Percentiles rank a stretch among this genome's conserved stretches.
These are phyloP conservation scores for Trichodelitschia bisporula DNA, from an alignment of 495 filamentous ascomycete genomes.

Conservation along the genomic window DNA sequence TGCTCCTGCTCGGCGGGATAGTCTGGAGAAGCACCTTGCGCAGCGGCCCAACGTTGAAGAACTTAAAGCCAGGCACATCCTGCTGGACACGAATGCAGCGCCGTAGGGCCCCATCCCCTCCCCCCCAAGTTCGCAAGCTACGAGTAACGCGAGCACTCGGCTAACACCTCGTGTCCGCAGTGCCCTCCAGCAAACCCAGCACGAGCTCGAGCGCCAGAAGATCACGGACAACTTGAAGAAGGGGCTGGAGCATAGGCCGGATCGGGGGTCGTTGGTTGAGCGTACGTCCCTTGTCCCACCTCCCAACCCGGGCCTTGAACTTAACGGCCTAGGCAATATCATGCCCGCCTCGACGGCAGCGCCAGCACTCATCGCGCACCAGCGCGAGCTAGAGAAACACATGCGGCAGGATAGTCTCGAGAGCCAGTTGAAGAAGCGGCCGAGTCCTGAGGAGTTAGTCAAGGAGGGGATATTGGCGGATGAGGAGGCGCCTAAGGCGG, in stretches of 20 bases:
- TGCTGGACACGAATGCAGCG: conserved; percentile 45
- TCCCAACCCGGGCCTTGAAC: conserved; percentile 1
- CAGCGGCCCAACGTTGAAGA: conserved; percentile 58
- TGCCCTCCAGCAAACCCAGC: conserved; percentile 32
- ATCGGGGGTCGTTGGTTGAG: conserved; percentile 42
- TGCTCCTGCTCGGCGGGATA: conserved; percentile 42
- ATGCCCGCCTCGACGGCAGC: conserved; percentile 53
- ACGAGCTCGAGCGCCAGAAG: conserved; percentile 39
- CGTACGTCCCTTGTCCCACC: conserved; percentile 24
- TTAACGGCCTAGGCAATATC: conserved; percentile 38
- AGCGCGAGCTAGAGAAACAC: conserved; percentile 56
- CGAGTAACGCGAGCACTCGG: not conserved
- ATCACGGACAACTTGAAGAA: conserved; percentile 41
- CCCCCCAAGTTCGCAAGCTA: not conserved
- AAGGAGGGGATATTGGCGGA: conserved; percentile 41
- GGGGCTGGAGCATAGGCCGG: conserved; percentile 36
- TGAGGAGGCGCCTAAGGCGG: too few relatives aligned
- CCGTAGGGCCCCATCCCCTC: conserved; percentile 23
- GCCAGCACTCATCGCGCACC: conserved; percentile 48
- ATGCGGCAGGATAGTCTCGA: conserved; percentile 71
- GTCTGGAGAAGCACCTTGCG: conserved; percentile 67
- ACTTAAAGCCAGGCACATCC: conserved; percentile 49
- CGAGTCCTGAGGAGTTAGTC: conserved; percentile 47
- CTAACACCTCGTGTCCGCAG: conserved; percentile 12
- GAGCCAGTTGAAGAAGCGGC: conserved; percentile 53